These are phyloP conservation scores for Xylaria multiplex DNA, from an alignment of 2,329 filamentous ascomycete genomes.

Conservation along the genomic window DNA sequence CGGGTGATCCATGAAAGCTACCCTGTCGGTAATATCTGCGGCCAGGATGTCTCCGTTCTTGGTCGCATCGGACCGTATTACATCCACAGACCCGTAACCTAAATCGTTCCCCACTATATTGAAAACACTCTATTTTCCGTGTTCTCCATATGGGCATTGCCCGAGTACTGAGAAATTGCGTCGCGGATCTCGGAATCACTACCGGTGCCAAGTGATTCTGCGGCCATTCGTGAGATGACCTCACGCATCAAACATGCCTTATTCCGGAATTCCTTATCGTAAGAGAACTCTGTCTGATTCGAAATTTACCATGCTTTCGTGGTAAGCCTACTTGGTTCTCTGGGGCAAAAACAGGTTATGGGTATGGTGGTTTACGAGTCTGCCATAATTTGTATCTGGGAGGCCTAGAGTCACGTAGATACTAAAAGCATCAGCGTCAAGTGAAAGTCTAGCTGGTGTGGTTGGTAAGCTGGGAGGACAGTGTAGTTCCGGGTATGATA, in stretches of 20 bases:
- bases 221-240: not conserved
- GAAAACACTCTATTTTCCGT: not conserved
- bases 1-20: not conserved
- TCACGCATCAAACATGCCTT: not conserved
- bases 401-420: not conserved
- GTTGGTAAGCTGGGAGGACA: too few species aligned
- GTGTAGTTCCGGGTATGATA: too few species aligned
- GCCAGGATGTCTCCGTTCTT: constrained; percentile 4
- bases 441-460: too few species aligned
- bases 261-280: not conserved
- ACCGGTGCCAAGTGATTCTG: not conserved
- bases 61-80: constrained; percentile 16
- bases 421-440: too few species aligned
- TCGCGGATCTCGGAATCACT: not conserved
- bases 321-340: not conserved
- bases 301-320: not conserved
- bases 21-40: not conserved
- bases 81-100: constrained; percentile 13
- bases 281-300: not conserved
- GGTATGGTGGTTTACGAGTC: not conserved
- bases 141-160: not conserved
- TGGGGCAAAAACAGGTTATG: not conserved
- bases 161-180: not conserved
- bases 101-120: not conserved
- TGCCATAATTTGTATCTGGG: not conserved